Evolutionary conservation across 2,329 filamentous ascomycete species (phyloP).

Genomic region (Xylariales sp.): DNA sequence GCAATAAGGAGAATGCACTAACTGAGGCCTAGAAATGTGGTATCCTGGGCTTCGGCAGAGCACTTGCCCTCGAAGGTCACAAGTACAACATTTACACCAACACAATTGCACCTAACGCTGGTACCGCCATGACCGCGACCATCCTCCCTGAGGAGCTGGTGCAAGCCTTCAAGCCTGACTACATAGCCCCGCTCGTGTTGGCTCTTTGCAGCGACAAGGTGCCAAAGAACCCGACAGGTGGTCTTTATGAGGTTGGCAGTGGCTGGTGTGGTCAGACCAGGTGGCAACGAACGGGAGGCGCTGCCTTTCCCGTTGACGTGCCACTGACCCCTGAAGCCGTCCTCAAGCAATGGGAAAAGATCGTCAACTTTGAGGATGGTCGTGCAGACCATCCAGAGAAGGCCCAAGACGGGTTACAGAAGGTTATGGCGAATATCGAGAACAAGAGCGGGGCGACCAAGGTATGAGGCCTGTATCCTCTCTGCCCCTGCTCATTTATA

Average conservation of each 20-base stretch:
- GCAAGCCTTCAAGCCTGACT: conserved; percentile 98
- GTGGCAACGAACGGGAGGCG: conserved; percentile 88
- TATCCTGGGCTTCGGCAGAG: conserved; percentile 92
- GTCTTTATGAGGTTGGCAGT: conserved; percentile 89
- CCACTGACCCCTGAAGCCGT: conserved; percentile 82
- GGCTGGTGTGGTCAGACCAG: conserved; percentile 89
- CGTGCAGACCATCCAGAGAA: conserved; percentile 83
- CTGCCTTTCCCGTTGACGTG: conserved; percentile 86
- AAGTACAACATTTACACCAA: conserved; percentile 99
- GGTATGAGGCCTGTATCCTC: conserved; percentile 44
- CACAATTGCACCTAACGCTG: conserved; percentile 95
- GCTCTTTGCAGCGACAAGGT: conserved; percentile 82
- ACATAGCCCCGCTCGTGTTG: conserved; percentile 89
- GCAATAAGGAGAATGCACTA: conserved; percentile 14
- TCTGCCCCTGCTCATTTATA: conserved; percentile 15
- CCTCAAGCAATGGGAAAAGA: conserved; percentile 67
- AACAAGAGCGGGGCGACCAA: conserved; percentile 62
- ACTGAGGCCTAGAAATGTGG: conserved; percentile 63
- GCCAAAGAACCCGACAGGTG: conserved; percentile 76
- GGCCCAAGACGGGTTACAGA: conserved; percentile 70
- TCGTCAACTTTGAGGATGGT: conserved; percentile 82
- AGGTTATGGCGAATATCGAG: conserved; percentile 74
- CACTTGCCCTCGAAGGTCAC: conserved; percentile 84
- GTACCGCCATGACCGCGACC: conserved; percentile 89
- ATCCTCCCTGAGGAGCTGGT: conserved; percentile 97